Conservation (phyloP, 306 rosid species). For the Boehmeria nivea region DNA sequence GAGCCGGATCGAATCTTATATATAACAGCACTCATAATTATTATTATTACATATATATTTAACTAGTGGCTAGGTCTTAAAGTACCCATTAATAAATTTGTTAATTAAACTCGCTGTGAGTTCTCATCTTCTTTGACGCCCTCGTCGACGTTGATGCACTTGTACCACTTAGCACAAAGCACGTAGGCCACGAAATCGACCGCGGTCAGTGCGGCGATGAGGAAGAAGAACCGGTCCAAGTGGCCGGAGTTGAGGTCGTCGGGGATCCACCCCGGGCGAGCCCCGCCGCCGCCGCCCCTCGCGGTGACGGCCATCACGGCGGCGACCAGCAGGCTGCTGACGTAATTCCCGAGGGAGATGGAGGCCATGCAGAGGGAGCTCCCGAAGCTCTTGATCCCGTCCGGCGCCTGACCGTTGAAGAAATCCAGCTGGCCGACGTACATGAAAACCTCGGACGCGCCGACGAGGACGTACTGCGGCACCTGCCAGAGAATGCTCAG, state of each 20-base stretch:
- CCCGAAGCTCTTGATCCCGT: slow-evolving; percentile 77
- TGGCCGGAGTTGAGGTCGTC: slow-evolving; percentile 56
- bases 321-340: slow-evolving; percentile 48
- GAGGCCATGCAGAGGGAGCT: slow-evolving; percentile 81
- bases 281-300: slow-evolving; percentile 35
- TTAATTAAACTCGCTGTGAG: too few relatives aligned
- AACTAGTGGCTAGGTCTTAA: too few relatives aligned
- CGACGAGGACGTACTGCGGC: slow-evolving; percentile 60
- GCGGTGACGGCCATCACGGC: slow-evolving; percentile 55
- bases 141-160: slow-evolving; percentile 22
- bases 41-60: too few relatives aligned
- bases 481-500: slow-evolving; percentile 68
- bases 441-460: slow-evolving; percentile 74
- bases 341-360: slow-evolving; percentile 63
- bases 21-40: too few relatives aligned
- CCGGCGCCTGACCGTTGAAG: slow-evolving; percentile 69
- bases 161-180: slow-evolving; percentile 49
- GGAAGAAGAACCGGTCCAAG: slow-evolving; percentile 63
- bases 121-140: slow-evolving; percentile 11
- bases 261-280: slow-evolving; percentile 78
- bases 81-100: too few relatives aligned
- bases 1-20: too few relatives aligned
- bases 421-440: slow-evolving; percentile 72
- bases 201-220: slow-evolving; percentile 46
- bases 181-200: slow-evolving; percentile 42